Conservation (phyloP, 352 stramenopile species). For the Pythium vanterpoolii region DNA sequence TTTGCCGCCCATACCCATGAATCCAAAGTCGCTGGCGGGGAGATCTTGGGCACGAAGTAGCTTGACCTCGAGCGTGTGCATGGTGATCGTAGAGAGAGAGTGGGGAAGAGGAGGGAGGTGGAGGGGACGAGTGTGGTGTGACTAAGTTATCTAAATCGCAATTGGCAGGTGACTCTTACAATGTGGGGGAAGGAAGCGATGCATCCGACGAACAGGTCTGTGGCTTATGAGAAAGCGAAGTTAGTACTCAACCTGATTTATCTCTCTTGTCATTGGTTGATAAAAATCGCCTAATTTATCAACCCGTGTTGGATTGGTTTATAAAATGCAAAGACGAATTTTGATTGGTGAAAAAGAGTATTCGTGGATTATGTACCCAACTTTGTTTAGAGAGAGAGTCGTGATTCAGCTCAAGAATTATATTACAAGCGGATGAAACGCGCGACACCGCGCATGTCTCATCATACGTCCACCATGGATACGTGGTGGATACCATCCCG, state of each 20-base stretch:
- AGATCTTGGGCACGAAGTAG: constrained; percentile 70
- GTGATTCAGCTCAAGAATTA: background rate
- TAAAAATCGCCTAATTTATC: background rate
- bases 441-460: too few relatives aligned
- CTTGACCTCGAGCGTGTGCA: constrained; percentile 64
- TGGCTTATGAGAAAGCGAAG: constrained; percentile 6
- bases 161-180: too few relatives aligned
- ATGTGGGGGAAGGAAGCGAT: background rate
- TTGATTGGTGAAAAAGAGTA: background rate
- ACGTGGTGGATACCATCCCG: too few relatives aligned
- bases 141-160: too few relatives aligned
- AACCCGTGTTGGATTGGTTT: background rate
- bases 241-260: constrained; percentile 3
- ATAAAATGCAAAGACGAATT: background rate
- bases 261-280: background rate
- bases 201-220: constrained; percentile 2
- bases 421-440: too few relatives aligned
- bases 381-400: background rate
- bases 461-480: background rate
- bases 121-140: too few relatives aligned
- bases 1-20: constrained; percentile 62
- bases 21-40: constrained; percentile 58
- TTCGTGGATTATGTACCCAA: constrained; percentile 14
- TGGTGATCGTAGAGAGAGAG: constrained; percentile 10
- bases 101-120: background rate